These are phyloP conservation scores for Acorus gramineus DNA, from an alignment of 106 monocot species.

Conservation along the genomic window DNA sequence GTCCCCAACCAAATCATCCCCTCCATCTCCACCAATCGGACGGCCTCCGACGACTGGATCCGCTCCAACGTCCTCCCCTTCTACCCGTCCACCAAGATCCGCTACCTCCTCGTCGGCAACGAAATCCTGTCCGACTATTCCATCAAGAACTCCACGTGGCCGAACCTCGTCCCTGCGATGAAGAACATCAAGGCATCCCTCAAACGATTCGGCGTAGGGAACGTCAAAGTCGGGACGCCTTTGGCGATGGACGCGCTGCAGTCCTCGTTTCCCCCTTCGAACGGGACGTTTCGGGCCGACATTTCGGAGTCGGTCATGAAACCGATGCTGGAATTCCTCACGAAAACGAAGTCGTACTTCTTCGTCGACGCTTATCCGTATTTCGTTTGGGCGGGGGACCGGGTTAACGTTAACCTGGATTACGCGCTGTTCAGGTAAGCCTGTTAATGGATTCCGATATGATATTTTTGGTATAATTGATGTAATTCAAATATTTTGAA, in stretches of 20 bases:
- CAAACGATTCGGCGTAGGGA: constrained; percentile 8
- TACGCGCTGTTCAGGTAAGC: constrained; percentile 43
- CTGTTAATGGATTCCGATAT: no score
- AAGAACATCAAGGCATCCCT: constrained; percentile 35
- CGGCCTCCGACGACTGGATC: constrained; percentile 59
- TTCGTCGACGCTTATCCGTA: constrained; percentile 85
- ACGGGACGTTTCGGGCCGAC: constrained; percentile 65
- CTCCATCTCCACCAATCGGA: constrained; percentile 43
- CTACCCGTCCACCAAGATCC: constrained; percentile 32
- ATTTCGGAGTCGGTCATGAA: constrained; percentile 39
- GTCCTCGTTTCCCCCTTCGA: constrained; percentile 66
- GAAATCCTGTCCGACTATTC: constrained; percentile 73
- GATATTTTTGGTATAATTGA: no score
- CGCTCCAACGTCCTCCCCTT: constrained; percentile 52
- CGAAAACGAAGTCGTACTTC: constrained; percentile 41
- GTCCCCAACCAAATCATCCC: constrained; percentile 82
- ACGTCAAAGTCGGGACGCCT: constrained; percentile 69
- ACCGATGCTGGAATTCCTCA: constrained; percentile 62
- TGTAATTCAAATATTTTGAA: no score
- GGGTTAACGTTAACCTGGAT: constrained; percentile 34
- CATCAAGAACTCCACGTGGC: constrained; percentile 44
- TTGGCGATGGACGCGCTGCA: constrained; percentile 74
- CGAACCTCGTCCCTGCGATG: constrained; percentile 65
- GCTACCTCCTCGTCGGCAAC: constrained; percentile 93
- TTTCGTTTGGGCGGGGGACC: constrained; percentile 59